Percentiles rank a stretch among this genome's conserved stretches.
Conservation (phyloP, 495 filamentous ascomycete genomes). For the Aspergillus haitiensis region DNA sequence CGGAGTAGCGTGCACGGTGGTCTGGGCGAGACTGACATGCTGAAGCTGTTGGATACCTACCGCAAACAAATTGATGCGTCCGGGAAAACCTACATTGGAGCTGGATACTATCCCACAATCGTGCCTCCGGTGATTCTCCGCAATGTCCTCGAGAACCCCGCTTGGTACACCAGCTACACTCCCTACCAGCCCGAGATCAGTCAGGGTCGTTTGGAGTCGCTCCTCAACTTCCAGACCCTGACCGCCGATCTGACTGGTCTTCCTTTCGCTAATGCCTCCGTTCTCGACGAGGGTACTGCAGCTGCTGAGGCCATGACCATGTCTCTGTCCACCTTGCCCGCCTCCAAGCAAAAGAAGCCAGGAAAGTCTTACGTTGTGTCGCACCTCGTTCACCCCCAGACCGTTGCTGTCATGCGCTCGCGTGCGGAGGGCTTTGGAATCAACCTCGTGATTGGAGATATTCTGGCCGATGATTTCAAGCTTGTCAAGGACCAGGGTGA, state of each 20-base stretch:
- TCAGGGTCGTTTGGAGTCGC: conserved; percentile 87
- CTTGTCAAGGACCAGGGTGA: conserved; percentile 72
- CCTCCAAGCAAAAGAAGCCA: conserved; percentile 68
- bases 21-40: conserved; percentile 66
- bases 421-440: conserved; percentile 95
- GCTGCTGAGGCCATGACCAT: conserved; percentile 98
- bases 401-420: conserved; percentile 78
- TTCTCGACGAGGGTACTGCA: conserved; percentile 91
- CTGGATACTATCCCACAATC: conserved; percentile 83
- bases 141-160: conserved; percentile 91
- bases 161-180: conserved; percentile 98
- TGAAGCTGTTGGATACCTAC: conserved; percentile 63
- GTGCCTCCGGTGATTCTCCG: conserved; percentile 91
- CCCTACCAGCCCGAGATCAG: conserved; percentile 99
- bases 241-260: conserved; percentile 87
- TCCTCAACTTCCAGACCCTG: conserved; percentile 96
- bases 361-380: conserved; percentile 85
- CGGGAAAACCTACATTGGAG: conserved; percentile 69
- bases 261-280: conserved; percentile 88
- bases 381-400: conserved; percentile 82
- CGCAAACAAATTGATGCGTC: conserved; percentile 62
- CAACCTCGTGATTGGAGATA: conserved; percentile 69
- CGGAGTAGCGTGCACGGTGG: conserved; percentile 53
- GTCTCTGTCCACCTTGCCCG: conserved; percentile 74
- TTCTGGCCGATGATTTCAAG: conserved; percentile 61